Evolutionary conservation across 345 rosid genomes (phyloP), one percentile per base, ranked within the genome.

Genomic region (Melaleuca alternifolia): DNA sequence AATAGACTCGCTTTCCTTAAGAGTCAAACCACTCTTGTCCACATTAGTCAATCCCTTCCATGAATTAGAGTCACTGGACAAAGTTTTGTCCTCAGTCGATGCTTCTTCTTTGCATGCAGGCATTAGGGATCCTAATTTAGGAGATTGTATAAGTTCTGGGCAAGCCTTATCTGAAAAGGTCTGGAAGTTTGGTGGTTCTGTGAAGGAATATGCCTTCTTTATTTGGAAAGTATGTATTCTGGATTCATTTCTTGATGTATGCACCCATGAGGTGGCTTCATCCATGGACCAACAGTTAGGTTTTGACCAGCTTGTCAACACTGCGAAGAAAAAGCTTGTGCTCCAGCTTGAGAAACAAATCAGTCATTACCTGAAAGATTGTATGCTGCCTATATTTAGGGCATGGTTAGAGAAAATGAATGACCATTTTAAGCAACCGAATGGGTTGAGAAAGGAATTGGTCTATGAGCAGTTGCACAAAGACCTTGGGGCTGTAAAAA

Each of bases 141-240:
- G 89, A 86, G 91, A 93, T 89, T 61, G 90, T 86, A 83, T 89
- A 88, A 91, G 88, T 87, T 92, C 93, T 90, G 98, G 96, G 84
- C 91, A 86, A 86, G 90, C 93, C 14, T 48, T 91, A 54, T 92
- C 95, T 87, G 96, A 93, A 91, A 84, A 89, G 83, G 88, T 93
- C 87, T 96, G 99, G 99, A 94, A 92, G 82, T 93, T 94, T 87
- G 93, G 93, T 53, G 89, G 92, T 86, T 87, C 92, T 54, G 91
- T 91, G 88, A 89, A 88, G 90, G 90, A 75, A 89, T 96, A 94
- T 83, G 91, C 94, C 79, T 95, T 94, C 88, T 96, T 96, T 89
- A 93, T 96, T 89, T 96, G 99, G 99, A 94, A 96, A 91, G 87
- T 94, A 86, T 93, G 92, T 87, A 88, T 96, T 87, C 86, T 95